Conservation (phyloP, 495 filamentous ascomycete genomes). For the Penicillium odoratum region DNA sequence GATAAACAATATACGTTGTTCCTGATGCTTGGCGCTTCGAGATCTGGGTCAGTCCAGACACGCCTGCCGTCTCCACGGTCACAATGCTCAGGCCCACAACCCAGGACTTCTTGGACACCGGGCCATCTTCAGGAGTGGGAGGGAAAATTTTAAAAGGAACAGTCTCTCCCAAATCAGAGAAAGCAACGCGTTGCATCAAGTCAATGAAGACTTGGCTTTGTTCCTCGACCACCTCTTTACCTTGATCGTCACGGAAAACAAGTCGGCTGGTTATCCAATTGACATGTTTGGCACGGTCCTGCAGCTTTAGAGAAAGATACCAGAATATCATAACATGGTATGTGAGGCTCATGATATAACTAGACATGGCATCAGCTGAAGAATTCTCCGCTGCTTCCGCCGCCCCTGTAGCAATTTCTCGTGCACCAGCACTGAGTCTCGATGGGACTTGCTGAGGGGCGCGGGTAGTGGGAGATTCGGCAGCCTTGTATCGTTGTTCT, state of each 20-base stretch:
- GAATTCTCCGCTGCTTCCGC: conserved; percentile 33
- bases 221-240: conserved; percentile 77
- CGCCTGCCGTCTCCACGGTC: conserved; percentile 75
- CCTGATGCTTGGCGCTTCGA: conserved; percentile 83
- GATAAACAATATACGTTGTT: conserved; percentile 73
- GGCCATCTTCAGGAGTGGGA: conserved; percentile 63
- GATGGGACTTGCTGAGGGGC: conserved; percentile 25
- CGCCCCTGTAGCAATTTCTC: conserved; percentile 38
- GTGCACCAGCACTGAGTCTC: conserved; percentile 43
- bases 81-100: conserved; percentile 84
- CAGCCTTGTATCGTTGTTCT: conserved; percentile 50
- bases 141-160: conserved; percentile 55
- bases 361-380: conserved; percentile 48
- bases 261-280: conserved; percentile 91
- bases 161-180: conserved; percentile 71
- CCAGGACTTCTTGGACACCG: conserved; percentile 75
- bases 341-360: conserved; percentile 89
- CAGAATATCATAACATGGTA: conserved; percentile 97
- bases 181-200: conserved; percentile 90
- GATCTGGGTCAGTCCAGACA: conserved; percentile 73
- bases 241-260: conserved; percentile 68
- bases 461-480: conserved; percentile 34
- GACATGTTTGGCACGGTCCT: conserved; percentile 79
- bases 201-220: conserved; percentile 93
- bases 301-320: conserved; percentile 85